These are phyloP conservation scores for Komagataella pastoris DNA, from an alignment of 805 yeast genomes.

Conservation along the genomic window DNA sequence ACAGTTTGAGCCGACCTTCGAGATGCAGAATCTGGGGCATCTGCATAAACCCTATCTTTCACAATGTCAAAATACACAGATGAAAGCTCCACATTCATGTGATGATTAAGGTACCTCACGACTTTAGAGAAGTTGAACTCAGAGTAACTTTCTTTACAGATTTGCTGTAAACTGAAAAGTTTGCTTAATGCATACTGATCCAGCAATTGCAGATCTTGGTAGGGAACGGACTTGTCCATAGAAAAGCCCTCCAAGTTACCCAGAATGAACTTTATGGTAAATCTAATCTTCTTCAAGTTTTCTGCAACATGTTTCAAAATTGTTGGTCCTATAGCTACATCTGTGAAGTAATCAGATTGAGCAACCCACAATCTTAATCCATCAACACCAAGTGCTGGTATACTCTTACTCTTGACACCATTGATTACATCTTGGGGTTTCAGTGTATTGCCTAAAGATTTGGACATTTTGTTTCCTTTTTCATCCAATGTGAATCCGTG, in stretches of 20 bases:
- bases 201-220: constrained; percentile 23
- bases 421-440: constrained; percentile 54
- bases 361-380: constrained; percentile 89
- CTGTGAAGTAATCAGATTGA: constrained; percentile 73
- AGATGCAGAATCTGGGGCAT: constrained; percentile 26
- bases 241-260: constrained; percentile 53
- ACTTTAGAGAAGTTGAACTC: constrained; percentile 57
- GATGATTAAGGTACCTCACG: constrained; percentile 52
- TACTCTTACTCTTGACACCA: constrained; percentile 34
- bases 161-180: constrained; percentile 30
- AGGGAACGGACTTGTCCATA: constrained; percentile 19
- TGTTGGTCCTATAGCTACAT: constrained; percentile 61
- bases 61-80: constrained; percentile 77
- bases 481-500: constrained; percentile 92
- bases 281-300: constrained; percentile 65
- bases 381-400: constrained; percentile 72
- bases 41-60: constrained; percentile 80
- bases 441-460: constrained; percentile 76
- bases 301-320: constrained; percentile 69
- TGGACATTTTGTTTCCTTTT: constrained; percentile 84
- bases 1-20: constrained; percentile 58
- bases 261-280: constrained; percentile 67
- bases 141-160: constrained; percentile 31
- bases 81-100: constrained; percentile 65
- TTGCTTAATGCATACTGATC: constrained; percentile 56